Evolutionary conservation across 371 early-diverging fungal genomes (phyloP), one percentile per base, ranked within the genome.

Genomic region (Rhizopus stolonifer): DNA sequence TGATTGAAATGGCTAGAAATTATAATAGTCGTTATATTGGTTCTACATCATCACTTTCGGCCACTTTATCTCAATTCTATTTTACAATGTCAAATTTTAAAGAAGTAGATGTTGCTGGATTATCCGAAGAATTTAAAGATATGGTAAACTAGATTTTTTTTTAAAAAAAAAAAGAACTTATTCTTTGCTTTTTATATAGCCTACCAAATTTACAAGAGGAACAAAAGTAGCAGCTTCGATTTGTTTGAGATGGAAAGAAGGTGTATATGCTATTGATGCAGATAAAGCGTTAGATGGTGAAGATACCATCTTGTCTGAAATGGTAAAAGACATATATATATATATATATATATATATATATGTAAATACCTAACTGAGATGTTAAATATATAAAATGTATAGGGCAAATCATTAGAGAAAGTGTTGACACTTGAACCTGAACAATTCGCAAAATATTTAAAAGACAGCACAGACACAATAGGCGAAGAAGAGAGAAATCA

Each of bases 11-110:
- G 50, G 84, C 90, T 0, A 63, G 56, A 11, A 24, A 55, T 1
- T 59, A 74, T 29, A 59, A 72, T 0, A 67, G 69, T 48, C 77
- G 64, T 23, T 95, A 87, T 69, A 75, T 86, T 18, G 88, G 92
- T 1, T 94, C 96, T 3, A 97, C 98, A 3, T 95, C 95, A 6
- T 94, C 95, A 2, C 85, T 92, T 55, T 89, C 94, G 9, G 64
- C 81, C 3, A 59, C 81, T 0, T 69, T 97, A 4, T 83, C 93
- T 0, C 91, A 94, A 21, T 61, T 94, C 39, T 91, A 92, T 53
- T 89, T 88, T 61, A 54, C 81, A 15, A 69, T 95, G 21, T 84
- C 94, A 1, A 79, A 77, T 9, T 80, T 83, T 54, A 85, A 80
- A 56, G 79, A 74, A 14, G 69, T 89, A 6, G 78, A 93, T 58